Evolutionary conservation across 2,329 filamentous ascomycete genomes (phyloP).

Genomic region (Aspergillus spinulosporus): DNA sequence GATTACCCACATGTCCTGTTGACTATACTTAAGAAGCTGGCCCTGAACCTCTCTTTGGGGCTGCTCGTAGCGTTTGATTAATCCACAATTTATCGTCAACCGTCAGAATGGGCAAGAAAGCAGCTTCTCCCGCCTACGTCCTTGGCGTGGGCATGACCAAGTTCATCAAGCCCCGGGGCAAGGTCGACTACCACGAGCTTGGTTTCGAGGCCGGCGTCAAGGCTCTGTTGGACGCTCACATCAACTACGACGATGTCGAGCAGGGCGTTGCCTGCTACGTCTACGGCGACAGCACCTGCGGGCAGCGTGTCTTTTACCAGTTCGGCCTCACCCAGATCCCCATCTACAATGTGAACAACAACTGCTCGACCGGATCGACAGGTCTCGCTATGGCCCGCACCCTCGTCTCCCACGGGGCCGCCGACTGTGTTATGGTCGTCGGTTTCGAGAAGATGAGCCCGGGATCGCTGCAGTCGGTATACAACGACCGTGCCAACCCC

Average conservation of each 20-base stretch:
- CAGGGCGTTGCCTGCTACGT: slow-evolving; percentile 97
- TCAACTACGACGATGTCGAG: slow-evolving; percentile 96
- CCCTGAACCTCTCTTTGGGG: background rate
- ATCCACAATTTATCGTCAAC: background rate
- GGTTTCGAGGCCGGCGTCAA: slow-evolving; percentile 91
- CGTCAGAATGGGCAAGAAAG: slow-evolving; percentile 53
- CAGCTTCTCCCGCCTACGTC: slow-evolving; percentile 69
- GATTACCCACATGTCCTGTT: slow-evolving; percentile 7
- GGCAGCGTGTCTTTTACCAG: slow-evolving; percentile 97
- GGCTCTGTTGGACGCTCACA: slow-evolving; percentile 71
- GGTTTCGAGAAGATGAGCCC: slow-evolving; percentile 99
- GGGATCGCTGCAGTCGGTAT: slow-evolving; percentile 77
- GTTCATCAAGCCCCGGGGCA: slow-evolving; percentile 95
- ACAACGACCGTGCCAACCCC: slow-evolving; percentile 81
- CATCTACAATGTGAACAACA: slow-evolving; percentile 98
- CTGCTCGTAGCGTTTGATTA: background rate
- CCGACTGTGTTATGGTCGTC: slow-evolving; percentile 86
- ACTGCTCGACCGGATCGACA: slow-evolving; percentile 93
- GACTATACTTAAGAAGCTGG: slow-evolving; percentile 7
- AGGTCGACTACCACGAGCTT: slow-evolving; percentile 91
- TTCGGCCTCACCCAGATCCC: slow-evolving; percentile 97
- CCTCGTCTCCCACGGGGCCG: slow-evolving; percentile 74
- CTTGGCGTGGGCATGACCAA: slow-evolving; percentile 98
- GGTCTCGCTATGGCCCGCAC: slow-evolving; percentile 81
- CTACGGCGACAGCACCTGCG: slow-evolving; percentile 92